phyloP scores from a whole-genome alignment of 2,329 filamentous ascomycete genomes.

The Coleophoma eucalyptorum region DNA sequence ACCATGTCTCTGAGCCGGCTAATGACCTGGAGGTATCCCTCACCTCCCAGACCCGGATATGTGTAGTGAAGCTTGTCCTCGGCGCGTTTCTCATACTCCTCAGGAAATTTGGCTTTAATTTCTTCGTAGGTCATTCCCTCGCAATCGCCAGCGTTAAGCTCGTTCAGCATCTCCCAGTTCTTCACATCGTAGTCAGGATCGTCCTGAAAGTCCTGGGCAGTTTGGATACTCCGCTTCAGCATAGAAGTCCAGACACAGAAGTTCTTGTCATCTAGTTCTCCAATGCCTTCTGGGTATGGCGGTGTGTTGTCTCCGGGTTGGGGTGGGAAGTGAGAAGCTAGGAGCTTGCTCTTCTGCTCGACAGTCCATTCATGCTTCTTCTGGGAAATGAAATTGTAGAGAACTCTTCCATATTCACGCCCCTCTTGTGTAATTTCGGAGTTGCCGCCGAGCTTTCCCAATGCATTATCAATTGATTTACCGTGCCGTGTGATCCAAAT shows the following conservation, averaged over 20 bases:
- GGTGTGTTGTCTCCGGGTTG: constrained; percentile 88
- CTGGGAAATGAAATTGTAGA: constrained; percentile 79
- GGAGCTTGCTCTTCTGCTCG: constrained; percentile 74
- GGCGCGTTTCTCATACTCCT: constrained; percentile 78
- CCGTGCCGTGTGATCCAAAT: constrained; percentile 98
- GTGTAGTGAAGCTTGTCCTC: constrained; percentile 92
- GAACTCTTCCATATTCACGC: constrained; percentile 70
- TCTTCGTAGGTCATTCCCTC: constrained; percentile 94
- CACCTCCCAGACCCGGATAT: constrained; percentile 91
- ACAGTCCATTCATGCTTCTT: constrained; percentile 80
- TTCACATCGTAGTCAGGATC: constrained; percentile 97
- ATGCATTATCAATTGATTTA: constrained; percentile 82
- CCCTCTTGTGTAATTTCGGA: constrained; percentile 80
- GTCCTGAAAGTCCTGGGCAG: constrained; percentile 80
- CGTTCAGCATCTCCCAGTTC: constrained; percentile 96
- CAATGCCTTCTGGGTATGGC: constrained; percentile 81
- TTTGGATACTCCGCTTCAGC: constrained; percentile 85
- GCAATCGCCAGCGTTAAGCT: constrained; percentile 88
- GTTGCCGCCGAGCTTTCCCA: constrained; percentile 88
- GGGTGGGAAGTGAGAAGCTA: constrained; percentile 81
- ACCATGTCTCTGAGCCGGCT: constrained; percentile 94
- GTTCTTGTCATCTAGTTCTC: constrained; percentile 72
- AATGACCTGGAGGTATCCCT: constrained; percentile 96
- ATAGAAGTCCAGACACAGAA: constrained; percentile 99
- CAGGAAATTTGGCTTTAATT: constrained; percentile 72